Evolutionary conservation across 495 filamentous ascomycete species (phyloP).

Genomic region (Neurospora sp.): DNA sequence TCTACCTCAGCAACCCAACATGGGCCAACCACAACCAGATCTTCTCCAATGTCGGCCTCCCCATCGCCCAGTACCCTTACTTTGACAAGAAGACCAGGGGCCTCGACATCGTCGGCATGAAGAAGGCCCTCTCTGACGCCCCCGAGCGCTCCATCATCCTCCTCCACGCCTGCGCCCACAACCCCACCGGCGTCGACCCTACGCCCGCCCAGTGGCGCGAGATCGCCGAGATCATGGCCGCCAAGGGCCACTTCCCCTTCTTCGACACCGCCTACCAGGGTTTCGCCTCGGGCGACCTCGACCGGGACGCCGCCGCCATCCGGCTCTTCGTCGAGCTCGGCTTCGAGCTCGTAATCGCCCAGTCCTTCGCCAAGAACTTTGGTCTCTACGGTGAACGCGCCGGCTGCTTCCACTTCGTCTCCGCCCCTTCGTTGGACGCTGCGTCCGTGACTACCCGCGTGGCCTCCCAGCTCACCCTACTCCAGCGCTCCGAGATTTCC

Average conservation of each 20-base stretch:
- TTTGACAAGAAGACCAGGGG: constrained; percentile 78
- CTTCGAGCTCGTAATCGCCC: constrained; percentile 90
- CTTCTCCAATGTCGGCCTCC: constrained; percentile 80
- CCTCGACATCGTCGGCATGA: constrained; percentile 86
- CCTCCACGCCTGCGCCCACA: constrained; percentile 94
- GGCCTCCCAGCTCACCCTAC: constrained; percentile 79
- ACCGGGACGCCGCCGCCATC: constrained; percentile 78
- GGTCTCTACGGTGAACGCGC: constrained; percentile 94
- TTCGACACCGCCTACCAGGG: constrained; percentile 98
- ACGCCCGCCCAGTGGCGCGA: constrained; percentile 90
- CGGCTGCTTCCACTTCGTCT: constrained; percentile 93
- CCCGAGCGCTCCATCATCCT: constrained; percentile 75
- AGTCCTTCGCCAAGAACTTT: constrained; percentile 99
- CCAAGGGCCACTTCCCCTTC: constrained; percentile 87
- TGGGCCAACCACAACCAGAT: constrained; percentile 99
- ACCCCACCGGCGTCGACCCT: constrained; percentile 95
- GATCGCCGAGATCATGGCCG: constrained; percentile 63
- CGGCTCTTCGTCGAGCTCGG: constrained; percentile 89
- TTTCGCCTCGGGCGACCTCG: constrained; percentile 87
- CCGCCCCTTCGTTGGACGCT: constrained; percentile 58
- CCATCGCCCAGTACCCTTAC: constrained; percentile 81
- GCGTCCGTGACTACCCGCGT: constrained; percentile 53
- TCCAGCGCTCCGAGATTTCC: constrained; percentile 94
- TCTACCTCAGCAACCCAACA: constrained; percentile 89
- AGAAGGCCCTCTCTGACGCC: constrained; percentile 52